Evolutionary conservation across 495 filamentous ascomycete genomes (phyloP), one percentile per base, ranked within the genome.

Genomic region (Tuber indicum): DNA sequence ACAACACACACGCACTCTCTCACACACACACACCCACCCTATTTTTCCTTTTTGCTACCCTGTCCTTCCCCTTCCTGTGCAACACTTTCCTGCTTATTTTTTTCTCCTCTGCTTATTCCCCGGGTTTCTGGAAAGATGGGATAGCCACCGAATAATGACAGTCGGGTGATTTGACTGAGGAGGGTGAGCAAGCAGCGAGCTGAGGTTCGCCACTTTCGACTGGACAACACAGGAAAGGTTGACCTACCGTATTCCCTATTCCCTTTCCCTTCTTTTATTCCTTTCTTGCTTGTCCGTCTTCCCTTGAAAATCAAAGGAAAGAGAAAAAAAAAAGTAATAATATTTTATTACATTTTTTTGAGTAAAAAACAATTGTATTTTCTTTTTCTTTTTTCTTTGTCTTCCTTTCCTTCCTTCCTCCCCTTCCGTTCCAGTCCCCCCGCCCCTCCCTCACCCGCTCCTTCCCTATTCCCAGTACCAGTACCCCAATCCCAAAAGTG

Each of bases 121-220:
- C 58, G 58, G 58, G 58, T 66, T 36, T 66, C 58, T 66, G 58
- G 58, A 66, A 66, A 36, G 26, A 66, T 66, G 26, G 58, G 26
- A 36, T 66, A 66, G 58, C 26, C 58, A 36, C 58, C 58, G 58
- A 36, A 66, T 26, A 66, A 36, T 66, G 26, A 36, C 26, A 19
- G 58, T 66, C 58, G 36, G 58, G 26, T 36, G 58, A 32, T 66
- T 58, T 36, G 14, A 32, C 58, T 66, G 58, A 66, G 58, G n/a
- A 62, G 52, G 14, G 58, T 66, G 9, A 32, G 49, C 0, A 8
- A n/a, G 23, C n/a, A 14, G 26, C n/a, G 26, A 62, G 52, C 10
- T 62, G 52, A 26, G 52, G 10, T 26, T 62, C 10, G 52, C 52
- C 52, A 32, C 26, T 62, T 62, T 62, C n/a, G 10, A 14, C n/a